Conservation (phyloP, 352 stramenopile genomes). For the Globisporangium cylindrosporum region DNA sequence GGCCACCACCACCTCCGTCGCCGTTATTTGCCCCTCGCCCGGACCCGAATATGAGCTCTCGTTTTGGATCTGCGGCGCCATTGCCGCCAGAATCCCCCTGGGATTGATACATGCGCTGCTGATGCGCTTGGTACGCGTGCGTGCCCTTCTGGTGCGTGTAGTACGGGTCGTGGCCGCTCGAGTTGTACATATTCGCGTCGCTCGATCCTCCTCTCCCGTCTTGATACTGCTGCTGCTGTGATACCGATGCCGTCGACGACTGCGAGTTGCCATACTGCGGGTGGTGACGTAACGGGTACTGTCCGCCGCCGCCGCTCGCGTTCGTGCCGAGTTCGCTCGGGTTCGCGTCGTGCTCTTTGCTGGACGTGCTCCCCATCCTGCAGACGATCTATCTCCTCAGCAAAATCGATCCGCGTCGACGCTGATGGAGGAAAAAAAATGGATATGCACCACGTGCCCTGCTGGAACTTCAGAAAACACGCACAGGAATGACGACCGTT, state of each 20-base stretch:
- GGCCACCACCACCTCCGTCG: conserved; percentile 3
- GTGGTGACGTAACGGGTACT: conserved; percentile 68
- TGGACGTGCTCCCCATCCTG: conserved; percentile 78
- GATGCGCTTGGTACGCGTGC: conserved; percentile 6
- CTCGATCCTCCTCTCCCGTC: conserved; percentile 12
- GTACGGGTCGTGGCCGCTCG: conserved; percentile 17
- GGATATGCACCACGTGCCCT: background rate
- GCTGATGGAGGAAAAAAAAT: background rate
- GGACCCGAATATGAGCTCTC: conserved; percentile 9
- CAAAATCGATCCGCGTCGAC: background rate
- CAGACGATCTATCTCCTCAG: background rate
- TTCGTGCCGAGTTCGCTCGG: conserved; percentile 73
- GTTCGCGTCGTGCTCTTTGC: conserved; percentile 79
- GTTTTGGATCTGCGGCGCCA: background rate
- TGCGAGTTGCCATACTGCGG: conserved; percentile 40
- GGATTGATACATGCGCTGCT: conserved; percentile 20
- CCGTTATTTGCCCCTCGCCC: conserved; percentile 8
- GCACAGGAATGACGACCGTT: conserved; percentile 8
- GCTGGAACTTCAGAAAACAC: conserved; percentile 10
- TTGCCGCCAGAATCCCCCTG: background rate
- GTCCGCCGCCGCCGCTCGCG: conserved; percentile 32
- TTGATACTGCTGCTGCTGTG: conserved; percentile 22
- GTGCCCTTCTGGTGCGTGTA: conserved; percentile 14
- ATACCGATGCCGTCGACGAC: background rate
- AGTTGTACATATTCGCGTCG: conserved; percentile 13